Conservation (phyloP, 306 rosid genomes). For the Medicago ruthenica region DNA sequence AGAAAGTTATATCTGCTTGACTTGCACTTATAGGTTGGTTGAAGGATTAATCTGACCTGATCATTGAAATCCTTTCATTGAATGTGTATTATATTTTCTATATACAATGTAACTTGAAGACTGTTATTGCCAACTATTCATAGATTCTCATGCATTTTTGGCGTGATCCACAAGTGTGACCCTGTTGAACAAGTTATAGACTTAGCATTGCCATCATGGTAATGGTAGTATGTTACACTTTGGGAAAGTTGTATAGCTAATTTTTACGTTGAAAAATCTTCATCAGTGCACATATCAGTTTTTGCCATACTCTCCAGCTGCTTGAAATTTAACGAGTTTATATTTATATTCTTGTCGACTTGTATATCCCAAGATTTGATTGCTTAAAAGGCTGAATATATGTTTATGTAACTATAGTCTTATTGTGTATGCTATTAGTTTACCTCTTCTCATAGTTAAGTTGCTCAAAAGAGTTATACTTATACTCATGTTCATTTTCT, state of each 20-base stretch:
- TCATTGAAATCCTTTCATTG: conserved; percentile 20
- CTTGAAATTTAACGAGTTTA: not conserved
- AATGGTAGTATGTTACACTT: not conserved
- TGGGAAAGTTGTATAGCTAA: not conserved
- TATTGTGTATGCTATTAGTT: conserved; percentile 4
- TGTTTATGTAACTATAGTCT: conserved; percentile 14
- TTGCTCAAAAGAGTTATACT: not conserved
- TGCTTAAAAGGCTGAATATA: conserved; percentile 4
- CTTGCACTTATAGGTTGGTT: conserved; percentile 15
- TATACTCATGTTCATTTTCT: not conserved
- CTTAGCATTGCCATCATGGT: not conserved
- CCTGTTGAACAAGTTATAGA: not conserved
- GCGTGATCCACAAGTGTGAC: not conserved
- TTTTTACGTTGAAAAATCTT: not conserved
- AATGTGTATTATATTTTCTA: not conserved
- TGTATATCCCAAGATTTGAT: conserved; percentile 27
- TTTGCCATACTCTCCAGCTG: not conserved
- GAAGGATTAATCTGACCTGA: not conserved
- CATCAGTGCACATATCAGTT: not conserved
- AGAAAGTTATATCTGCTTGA: conserved; percentile 30
- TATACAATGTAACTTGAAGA: not conserved
- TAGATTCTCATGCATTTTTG: not conserved
- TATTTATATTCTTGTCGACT: not conserved
- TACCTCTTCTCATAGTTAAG: not conserved
- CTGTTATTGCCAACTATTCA: conserved; percentile 17